A percentile compares a stretch with the other conserved stretches of the same genome.
Conservation (phyloP, 2,329 filamentous ascomycete genomes). For the Xylaria sp. region DNA sequence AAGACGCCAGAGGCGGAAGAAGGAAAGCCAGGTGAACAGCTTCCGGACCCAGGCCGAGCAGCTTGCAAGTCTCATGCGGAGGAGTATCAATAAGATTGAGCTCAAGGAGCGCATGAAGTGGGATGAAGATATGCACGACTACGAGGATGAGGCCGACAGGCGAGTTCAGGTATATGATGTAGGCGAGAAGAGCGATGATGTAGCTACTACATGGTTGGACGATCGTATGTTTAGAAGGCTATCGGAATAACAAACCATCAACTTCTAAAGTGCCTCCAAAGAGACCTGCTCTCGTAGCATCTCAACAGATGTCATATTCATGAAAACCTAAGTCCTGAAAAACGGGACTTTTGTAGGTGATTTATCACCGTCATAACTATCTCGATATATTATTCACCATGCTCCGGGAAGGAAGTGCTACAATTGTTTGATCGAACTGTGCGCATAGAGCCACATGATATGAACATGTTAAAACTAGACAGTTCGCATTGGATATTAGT, state of each 20-base stretch:
- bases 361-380: background rate
- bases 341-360: background rate
- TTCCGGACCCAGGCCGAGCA: conserved; percentile 59
- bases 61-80: conserved; percentile 59
- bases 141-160: conserved; percentile 49
- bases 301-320: background rate
- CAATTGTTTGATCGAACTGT: no score
- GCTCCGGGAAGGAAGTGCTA: no score
- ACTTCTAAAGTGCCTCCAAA: background rate
- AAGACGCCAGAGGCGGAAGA: conserved; percentile 39
- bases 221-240: conserved; percentile 18
- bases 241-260: background rate
- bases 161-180: conserved; percentile 54
- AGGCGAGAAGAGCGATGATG: conserved; percentile 46
- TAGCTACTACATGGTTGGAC: conserved; percentile 43
- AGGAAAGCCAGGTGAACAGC: conserved; percentile 51
- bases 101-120: conserved; percentile 54
- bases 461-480: no score
- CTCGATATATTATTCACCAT: no score
- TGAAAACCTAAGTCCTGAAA: background rate
- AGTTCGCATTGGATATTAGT: no score
- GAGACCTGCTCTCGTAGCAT: background rate
- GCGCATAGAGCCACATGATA: no score
- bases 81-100: conserved; percentile 60
- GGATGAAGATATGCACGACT: conserved; percentile 53